Evolutionary conservation across 1,139 yeast species (phyloP).

Genomic region (Wickerhamiella pararugosa): DNA sequence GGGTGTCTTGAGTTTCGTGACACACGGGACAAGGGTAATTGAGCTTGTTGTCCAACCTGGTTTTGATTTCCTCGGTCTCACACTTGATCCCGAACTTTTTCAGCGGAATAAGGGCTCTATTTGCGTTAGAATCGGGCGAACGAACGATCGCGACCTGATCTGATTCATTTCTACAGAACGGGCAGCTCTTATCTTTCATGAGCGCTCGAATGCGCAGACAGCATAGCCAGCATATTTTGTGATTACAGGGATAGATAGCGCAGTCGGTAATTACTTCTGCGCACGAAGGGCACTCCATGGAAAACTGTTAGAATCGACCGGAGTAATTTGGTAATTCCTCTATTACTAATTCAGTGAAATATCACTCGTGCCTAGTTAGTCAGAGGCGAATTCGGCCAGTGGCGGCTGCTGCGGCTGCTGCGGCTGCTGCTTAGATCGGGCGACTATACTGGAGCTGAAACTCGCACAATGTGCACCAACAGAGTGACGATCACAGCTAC

Average conservation of each 20-base stretch:
- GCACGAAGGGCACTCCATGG: constrained; percentile 28
- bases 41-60: constrained; percentile 38
- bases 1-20: constrained; percentile 29
- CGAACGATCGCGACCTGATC: constrained; percentile 43
- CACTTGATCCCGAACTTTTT: constrained; percentile 21
- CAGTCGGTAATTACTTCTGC: constrained; percentile 51
- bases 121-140: not conserved
- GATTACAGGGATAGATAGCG: constrained; percentile 73
- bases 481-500: too few relatives aligned
- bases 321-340: too few relatives aligned
- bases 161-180: constrained; percentile 61
- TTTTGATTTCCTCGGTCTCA: constrained; percentile 21
- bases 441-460: too few relatives aligned
- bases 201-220: constrained; percentile 71
- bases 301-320: too few relatives aligned
- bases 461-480: too few relatives aligned
- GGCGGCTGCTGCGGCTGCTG: too few relatives aligned
- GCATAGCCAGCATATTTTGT: constrained; percentile 71
- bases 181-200: constrained; percentile 57
- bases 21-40: constrained; percentile 46
- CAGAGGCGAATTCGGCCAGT: too few relatives aligned
- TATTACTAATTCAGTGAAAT: not conserved
- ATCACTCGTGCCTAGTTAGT: too few relatives aligned
- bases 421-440: too few relatives aligned
- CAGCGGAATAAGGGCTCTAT: constrained; percentile 5